These are phyloP conservation scores for Rhodotorula sphaerocarpa DNA, from an alignment of 768 basidiomycete species.

Conservation along the genomic window DNA sequence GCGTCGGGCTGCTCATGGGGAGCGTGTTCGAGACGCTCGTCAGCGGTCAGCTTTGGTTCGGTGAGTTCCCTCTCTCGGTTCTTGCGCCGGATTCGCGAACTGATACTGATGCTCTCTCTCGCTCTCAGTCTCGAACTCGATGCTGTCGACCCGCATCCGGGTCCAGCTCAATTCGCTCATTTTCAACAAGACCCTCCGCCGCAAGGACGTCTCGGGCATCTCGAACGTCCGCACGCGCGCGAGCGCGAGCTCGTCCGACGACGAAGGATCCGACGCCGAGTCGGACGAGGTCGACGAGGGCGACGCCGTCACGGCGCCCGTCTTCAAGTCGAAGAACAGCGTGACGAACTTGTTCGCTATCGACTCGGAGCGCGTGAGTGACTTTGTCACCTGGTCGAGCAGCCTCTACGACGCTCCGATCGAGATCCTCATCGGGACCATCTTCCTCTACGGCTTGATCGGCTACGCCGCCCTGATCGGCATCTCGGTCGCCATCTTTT, in stretches of 20 bases:
- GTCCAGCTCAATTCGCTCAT: conserved; percentile 39
- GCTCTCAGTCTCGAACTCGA: conserved; percentile 23
- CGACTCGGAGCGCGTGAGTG: conserved; percentile 34
- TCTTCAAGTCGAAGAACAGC: conserved; percentile 27
- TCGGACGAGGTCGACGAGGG: conserved; percentile 5
- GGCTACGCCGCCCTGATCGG: conserved; percentile 39
- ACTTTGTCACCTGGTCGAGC: conserved; percentile 34
- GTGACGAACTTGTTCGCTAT: conserved; percentile 36
- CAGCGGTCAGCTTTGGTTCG: conserved; percentile 32
- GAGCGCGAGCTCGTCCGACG: no score
- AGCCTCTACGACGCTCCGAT: conserved; percentile 20
- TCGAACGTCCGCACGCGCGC: not conserved
- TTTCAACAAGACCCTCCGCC: conserved; percentile 37
- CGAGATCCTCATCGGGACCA: conserved; percentile 37
- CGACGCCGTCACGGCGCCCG: conserved; percentile 37
- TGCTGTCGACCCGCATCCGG: conserved; percentile 33
- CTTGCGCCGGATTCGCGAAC: not conserved
- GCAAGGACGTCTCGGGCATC: conserved; percentile 35
- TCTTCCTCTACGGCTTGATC: conserved; percentile 37
- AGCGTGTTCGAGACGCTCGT: conserved; percentile 30
- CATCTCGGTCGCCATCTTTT: conserved; percentile 36
- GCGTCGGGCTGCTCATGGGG: conserved; percentile 28
- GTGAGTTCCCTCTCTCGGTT: not conserved
- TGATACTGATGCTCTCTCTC: not conserved
- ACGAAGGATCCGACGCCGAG: conserved; percentile 23